These are phyloP conservation scores for Pichia terricola DNA, from an alignment of 1,139 yeast species.

Conservation along the genomic window DNA sequence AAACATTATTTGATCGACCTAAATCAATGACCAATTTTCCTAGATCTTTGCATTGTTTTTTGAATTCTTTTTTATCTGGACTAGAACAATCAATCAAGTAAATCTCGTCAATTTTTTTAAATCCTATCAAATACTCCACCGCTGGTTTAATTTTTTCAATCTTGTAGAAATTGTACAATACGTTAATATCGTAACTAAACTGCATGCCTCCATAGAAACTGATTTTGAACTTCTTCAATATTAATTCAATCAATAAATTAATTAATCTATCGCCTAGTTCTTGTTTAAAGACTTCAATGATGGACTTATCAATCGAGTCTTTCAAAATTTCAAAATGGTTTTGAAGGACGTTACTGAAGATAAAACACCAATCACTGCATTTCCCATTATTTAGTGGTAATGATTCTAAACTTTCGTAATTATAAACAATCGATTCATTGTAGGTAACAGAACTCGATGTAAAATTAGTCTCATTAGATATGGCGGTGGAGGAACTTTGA, in stretches of 20 bases:
- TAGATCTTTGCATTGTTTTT: slow-evolving; percentile 68
- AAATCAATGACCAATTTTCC: slow-evolving; percentile 80
- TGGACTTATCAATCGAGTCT: slow-evolving; percentile 80
- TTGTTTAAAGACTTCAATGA: slow-evolving; percentile 87
- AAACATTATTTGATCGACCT: slow-evolving; percentile 79
- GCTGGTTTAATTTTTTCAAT: slow-evolving; percentile 57
- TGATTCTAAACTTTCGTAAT: slow-evolving; percentile 19
- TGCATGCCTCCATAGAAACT: slow-evolving; percentile 78
- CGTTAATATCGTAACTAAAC: slow-evolving; percentile 65
- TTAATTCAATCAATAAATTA: slow-evolving; percentile 61
- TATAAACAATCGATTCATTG: slow-evolving; percentile 24
- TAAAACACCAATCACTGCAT: slow-evolving; percentile 63
- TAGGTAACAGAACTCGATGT: not conserved
- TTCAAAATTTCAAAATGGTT: slow-evolving; percentile 69
- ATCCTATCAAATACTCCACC: slow-evolving; percentile 67
- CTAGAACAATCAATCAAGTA: slow-evolving; percentile 50
- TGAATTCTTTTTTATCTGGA: slow-evolving; percentile 25
- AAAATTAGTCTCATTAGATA: not conserved
- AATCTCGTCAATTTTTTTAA: slow-evolving; percentile 77
- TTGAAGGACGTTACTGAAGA: slow-evolving; percentile 51
- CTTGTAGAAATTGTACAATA: slow-evolving; percentile 62
- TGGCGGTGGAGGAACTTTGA: slow-evolving; percentile 6
- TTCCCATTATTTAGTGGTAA: slow-evolving; percentile 14
- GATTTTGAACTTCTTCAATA: slow-evolving; percentile 56
- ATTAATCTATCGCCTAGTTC: slow-evolving; percentile 88